phyloP scores from a whole-genome alignment of 495 filamentous ascomycete species.

The Hypoxylon rickii region DNA sequence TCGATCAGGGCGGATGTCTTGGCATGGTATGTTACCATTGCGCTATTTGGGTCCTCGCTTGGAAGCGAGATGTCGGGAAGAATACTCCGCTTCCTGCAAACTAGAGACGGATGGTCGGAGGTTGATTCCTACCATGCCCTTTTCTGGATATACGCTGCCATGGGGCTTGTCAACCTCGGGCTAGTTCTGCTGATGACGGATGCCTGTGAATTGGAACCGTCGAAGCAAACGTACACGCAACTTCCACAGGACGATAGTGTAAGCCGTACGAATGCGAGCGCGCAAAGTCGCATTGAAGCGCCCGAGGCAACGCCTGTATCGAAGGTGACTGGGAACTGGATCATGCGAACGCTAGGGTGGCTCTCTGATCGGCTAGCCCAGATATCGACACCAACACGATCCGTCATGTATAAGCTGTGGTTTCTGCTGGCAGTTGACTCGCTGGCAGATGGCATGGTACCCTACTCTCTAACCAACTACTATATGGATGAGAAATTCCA shows the following conservation, averaged over 20 bases:
- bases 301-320: slow-evolving; percentile 7
- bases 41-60: slow-evolving; percentile 66
- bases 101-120: slow-evolving; percentile 55
- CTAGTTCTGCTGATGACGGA: slow-evolving; percentile 63
- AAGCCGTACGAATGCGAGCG: not conserved
- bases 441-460: slow-evolving; percentile 77
- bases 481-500: slow-evolving; percentile 79
- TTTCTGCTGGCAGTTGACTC: slow-evolving; percentile 79
- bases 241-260: slow-evolving; percentile 48
- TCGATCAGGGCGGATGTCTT: slow-evolving; percentile 71
- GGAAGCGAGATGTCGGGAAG: slow-evolving; percentile 71
- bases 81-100: slow-evolving; percentile 59
- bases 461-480: slow-evolving; percentile 73
- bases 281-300: slow-evolving; percentile 12
- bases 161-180: slow-evolving; percentile 69
- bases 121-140: slow-evolving; percentile 67
- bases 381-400: slow-evolving; percentile 60
- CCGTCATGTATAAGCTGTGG: slow-evolving; percentile 70
- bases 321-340: slow-evolving; percentile 20
- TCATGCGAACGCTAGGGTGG: slow-evolving; percentile 35
- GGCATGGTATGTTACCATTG: slow-evolving; percentile 70
- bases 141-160: slow-evolving; percentile 69
- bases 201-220: slow-evolving; percentile 60
- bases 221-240: slow-evolving; percentile 43
- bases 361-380: slow-evolving; percentile 48